Evolutionary conservation across 2,329 filamentous ascomycete genomes (phyloP), one percentile per base, ranked within the genome.

Genomic region (Nothophaeocryptopus gaeumannii): DNA sequence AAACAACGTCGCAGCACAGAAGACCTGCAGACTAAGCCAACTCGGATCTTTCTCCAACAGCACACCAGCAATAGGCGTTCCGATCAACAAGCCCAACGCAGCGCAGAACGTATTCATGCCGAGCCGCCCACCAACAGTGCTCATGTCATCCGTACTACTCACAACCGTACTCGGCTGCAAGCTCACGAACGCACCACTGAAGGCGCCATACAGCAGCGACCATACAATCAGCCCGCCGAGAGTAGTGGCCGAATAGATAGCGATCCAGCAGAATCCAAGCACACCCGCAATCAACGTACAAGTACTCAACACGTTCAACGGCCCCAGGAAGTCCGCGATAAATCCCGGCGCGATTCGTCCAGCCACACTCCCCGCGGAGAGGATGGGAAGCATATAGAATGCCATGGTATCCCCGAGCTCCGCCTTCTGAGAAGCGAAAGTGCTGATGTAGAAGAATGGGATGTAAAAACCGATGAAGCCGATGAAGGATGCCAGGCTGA

Each of bases 351-450:
- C 58, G 51, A 74, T 72, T 9, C 74, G 72, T 1, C 75, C 75
- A 63, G 76, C 71, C 5, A 67, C 40, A n/a, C 31, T 42, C 5
- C 82, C 78, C 0, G 75, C 80, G 60, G 89, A 88, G 56, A 88
- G 72, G 51, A 89, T 82, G 1, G 84, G 76, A 1, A 88, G 69
- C 8, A 87, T 72, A 59, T 86, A 88, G 55, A 82, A 84, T 0
- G 81, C 81, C 1, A 87, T 65, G 0, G 78, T 43, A 20, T n/a
- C 35, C 30, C 20, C 41, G 3, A 30, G 31, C 36, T 10, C 34
- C 5, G 32, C 40, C 16, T 34, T 13, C 9, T 33, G n/a, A 7
- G 40, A 11, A 11, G 39, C 81, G 57, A 83, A 86, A 0, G 78
- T 71, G 8, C 81, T 78, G 8, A 81, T 69, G 61, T 78, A 82